Percentiles rank a stretch among this genome's conserved stretches.
Conservation (phyloP, 2,329 filamentous ascomycete genomes). For the Alternaria metachromatica region DNA sequence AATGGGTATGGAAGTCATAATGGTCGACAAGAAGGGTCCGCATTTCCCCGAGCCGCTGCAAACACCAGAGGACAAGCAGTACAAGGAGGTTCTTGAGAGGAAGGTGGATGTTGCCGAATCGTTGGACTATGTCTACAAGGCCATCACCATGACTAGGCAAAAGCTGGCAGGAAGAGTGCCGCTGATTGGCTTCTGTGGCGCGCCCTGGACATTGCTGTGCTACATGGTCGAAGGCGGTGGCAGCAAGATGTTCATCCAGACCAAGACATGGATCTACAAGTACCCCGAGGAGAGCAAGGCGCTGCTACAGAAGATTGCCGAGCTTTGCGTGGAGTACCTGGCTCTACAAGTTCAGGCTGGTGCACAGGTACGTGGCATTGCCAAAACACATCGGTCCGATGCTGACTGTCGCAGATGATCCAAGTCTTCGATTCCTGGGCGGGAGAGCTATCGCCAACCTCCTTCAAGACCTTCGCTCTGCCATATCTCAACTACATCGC, state of each 20-base stretch:
- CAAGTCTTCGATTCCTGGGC: slow-evolving; percentile 99
- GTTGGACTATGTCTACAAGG: slow-evolving; percentile 93
- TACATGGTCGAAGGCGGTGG: slow-evolving; percentile 99
- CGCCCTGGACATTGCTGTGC: slow-evolving; percentile 94
- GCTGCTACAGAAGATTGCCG: slow-evolving; percentile 87
- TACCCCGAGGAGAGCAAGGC: slow-evolving; percentile 81
- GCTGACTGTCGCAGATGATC: slow-evolving; percentile 65
- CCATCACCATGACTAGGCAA: slow-evolving; percentile 86
- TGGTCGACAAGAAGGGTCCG: slow-evolving; percentile 96
- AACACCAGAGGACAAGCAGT: slow-evolving; percentile 82
- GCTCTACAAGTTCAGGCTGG: slow-evolving; percentile 91
- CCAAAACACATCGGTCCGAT: not conserved
- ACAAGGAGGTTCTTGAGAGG: slow-evolving; percentile 75
- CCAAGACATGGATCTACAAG: slow-evolving; percentile 96
- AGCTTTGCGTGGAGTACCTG: slow-evolving; percentile 93
- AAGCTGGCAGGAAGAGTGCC: slow-evolving; percentile 90
- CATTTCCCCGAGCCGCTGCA: slow-evolving; percentile 87
- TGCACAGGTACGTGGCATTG: slow-evolving; percentile 69
- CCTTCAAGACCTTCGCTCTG: slow-evolving; percentile 84
- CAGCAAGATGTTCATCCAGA: slow-evolving; percentile 91
- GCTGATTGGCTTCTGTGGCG: slow-evolving; percentile 94
- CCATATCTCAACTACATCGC: slow-evolving; percentile 88
- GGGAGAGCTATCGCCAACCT: slow-evolving; percentile 83
- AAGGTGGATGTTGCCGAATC: slow-evolving; percentile 84
- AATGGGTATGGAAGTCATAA: slow-evolving; percentile 98